Evolutionary conservation across 805 yeast genomes (phyloP).

Genomic region (Nakazawaea ambrosiae): DNA sequence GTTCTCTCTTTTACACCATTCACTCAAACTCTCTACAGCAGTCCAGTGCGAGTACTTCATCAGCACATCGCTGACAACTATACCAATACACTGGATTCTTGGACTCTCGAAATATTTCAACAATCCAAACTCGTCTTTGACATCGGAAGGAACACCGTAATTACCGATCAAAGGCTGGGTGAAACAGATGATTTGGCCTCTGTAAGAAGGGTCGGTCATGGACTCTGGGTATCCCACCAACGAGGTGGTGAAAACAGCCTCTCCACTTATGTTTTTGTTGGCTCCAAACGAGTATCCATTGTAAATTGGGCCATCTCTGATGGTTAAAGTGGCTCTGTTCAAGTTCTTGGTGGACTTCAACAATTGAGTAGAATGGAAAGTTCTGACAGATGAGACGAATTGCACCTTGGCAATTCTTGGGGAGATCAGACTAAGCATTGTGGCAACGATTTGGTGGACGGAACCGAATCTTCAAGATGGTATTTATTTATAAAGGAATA

Average conservation of each 20-base stretch:
- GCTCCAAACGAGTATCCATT: conserved; percentile 96
- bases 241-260: conserved; percentile 96
- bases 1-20: conserved; percentile 96
- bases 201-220: conserved; percentile 97
- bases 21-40: conserved; percentile 90
- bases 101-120: conserved; percentile 91
- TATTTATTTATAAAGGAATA: too few relatives aligned
- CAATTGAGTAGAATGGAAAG: conserved; percentile 20
- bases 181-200: conserved; percentile 93
- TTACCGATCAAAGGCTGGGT: conserved; percentile 97
- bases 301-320: conserved; percentile 89
- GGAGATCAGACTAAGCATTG: not conserved
- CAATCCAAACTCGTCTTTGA: conserved; percentile 76
- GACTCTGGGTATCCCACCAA: conserved; percentile 98
- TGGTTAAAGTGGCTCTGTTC: conserved; percentile 83
- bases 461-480: too few relatives aligned
- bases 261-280: conserved; percentile 86
- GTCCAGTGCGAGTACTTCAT: conserved; percentile 99
- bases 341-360: conserved; percentile 25
- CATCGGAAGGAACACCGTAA: conserved; percentile 93
- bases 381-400: conserved; percentile 11
- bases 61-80: conserved; percentile 94
- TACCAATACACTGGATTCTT: conserved; percentile 87
- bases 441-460: not conserved
- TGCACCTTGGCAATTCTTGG: not conserved